These are phyloP conservation scores for Trichoderma endophyticum DNA, from an alignment of 2,329 filamentous ascomycete species.

Conservation along the genomic window DNA sequence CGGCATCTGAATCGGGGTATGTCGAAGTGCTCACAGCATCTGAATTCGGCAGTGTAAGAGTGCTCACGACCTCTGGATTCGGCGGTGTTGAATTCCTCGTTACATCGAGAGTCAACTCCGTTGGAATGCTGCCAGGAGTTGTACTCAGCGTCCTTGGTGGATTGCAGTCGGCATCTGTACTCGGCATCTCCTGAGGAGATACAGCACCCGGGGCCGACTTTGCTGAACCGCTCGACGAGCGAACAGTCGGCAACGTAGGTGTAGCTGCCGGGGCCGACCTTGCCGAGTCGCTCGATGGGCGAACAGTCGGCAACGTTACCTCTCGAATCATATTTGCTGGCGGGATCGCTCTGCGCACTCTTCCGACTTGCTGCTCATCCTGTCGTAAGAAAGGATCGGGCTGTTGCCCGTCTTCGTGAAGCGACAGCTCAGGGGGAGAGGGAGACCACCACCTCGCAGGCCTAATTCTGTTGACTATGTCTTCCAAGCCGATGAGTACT, in stretches of 20 bases:
- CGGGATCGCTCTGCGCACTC: neutral
- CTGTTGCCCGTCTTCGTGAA: neutral
- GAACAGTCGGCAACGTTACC: neutral
- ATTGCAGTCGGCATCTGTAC: neutral
- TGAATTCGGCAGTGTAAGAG: neutral
- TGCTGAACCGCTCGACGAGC: neutral
- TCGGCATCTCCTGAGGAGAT: neutral
- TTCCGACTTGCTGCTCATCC: neutral
- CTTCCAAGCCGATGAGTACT: neutral
- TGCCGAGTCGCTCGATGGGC: no score
- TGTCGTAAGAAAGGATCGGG: neutral
- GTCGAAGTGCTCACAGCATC: neutral
- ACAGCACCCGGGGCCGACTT: neutral
- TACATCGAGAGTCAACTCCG: neutral
- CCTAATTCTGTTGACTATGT: neutral
- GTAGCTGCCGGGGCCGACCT: no score
- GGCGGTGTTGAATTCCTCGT: neutral
- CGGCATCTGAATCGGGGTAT: neutral
- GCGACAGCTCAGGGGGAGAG: neutral
- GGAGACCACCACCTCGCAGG: neutral
- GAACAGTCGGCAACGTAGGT: neutral
- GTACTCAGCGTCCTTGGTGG: neutral
- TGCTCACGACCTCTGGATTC: neutral
- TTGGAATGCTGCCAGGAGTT: neutral
- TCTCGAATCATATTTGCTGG: neutral